These are phyloP conservation scores for Pyracantha coccinea DNA, from an alignment of 331 rosid species.

Conservation along the genomic window DNA sequence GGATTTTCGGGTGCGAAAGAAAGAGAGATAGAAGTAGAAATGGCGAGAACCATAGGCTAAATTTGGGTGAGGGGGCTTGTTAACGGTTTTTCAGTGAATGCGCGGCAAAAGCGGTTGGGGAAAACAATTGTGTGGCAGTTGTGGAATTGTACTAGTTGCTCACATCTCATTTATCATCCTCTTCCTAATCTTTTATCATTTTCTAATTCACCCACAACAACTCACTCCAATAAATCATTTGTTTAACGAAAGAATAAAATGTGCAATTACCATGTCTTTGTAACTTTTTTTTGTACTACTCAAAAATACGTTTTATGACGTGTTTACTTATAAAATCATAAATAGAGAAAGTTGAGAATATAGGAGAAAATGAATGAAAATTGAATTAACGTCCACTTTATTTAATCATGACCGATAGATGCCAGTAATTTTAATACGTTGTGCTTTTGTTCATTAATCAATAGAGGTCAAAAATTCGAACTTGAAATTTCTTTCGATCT, in stretches of 20 bases:
- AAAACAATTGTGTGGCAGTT: conserved; percentile 18
- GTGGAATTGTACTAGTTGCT: not conserved
- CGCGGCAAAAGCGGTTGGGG: conserved; percentile 43
- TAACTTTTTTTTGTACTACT: not conserved
- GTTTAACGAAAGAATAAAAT: not conserved
- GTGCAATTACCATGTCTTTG: not conserved
- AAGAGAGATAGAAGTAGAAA: conserved; percentile 17
- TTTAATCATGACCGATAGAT: not conserved
- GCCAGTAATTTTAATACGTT: not conserved
- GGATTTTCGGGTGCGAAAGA: conserved; percentile 20
- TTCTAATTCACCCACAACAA: not conserved
- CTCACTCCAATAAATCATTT: not conserved
- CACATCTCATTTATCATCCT: not conserved
- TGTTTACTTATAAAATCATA: too few relatives aligned
- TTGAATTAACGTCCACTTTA: not conserved
- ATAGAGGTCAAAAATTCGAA: not conserved
- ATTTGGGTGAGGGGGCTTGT: conserved; percentile 23
- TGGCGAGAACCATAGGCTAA: conserved; percentile 21
- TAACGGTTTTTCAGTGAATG: conserved; percentile 26
- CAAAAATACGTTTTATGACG: not conserved
- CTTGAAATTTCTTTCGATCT: not conserved
- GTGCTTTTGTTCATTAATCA: not conserved
- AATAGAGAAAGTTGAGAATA: too few relatives aligned
- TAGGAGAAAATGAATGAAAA: not conserved
- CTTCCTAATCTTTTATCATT: not conserved